Evolutionary conservation across 1,284 basidiomycete genomes (phyloP).

Genomic region (Inonotus obliquus): DNA sequence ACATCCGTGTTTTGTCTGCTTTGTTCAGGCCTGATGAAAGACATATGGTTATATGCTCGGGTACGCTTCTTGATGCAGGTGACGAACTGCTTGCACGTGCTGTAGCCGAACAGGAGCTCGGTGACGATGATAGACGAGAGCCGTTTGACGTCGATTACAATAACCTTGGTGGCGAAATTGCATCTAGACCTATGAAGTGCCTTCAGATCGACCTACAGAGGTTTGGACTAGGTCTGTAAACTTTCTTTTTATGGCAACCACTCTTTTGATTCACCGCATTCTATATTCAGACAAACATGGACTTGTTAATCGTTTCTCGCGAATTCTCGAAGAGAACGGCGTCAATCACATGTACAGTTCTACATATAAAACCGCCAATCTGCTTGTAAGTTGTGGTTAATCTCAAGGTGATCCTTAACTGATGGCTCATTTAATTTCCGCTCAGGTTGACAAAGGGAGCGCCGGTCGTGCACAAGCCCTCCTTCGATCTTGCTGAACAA

Average conservation of each 20-base stretch:
- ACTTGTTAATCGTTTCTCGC: conserved; percentile 71
- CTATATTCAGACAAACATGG: conserved; percentile 59
- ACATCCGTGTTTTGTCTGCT: conserved; percentile 53
- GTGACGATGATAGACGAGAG: background rate
- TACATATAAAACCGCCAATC: conserved; percentile 79
- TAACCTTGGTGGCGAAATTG: conserved; percentile 5
- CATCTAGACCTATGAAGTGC: conserved; percentile 47
- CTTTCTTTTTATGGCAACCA: conserved; percentile 7
- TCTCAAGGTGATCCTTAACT: background rate
- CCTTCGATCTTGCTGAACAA: conserved; percentile 36
- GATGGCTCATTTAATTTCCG: background rate
- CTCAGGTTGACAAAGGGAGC: conserved; percentile 44
- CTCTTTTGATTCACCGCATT: conserved; percentile 5
- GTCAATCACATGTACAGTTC: conserved; percentile 85
- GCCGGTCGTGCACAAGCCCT: conserved; percentile 40
- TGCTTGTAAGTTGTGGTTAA: conserved; percentile 46
- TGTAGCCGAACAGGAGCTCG: conserved; percentile 24
- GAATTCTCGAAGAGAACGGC: conserved; percentile 60
- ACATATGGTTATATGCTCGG: conserved; percentile 69
- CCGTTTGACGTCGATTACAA: conserved; percentile 7
- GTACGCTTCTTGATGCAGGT: conserved; percentile 57
- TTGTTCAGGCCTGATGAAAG: conserved; percentile 64
- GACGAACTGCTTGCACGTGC: conserved; percentile 26
- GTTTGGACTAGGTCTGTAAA: conserved; percentile 57
- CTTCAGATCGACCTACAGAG: conserved; percentile 66